Conservation (phyloP, 179 eudicot genomes). For the Sideroxylon spinosum region DNA sequence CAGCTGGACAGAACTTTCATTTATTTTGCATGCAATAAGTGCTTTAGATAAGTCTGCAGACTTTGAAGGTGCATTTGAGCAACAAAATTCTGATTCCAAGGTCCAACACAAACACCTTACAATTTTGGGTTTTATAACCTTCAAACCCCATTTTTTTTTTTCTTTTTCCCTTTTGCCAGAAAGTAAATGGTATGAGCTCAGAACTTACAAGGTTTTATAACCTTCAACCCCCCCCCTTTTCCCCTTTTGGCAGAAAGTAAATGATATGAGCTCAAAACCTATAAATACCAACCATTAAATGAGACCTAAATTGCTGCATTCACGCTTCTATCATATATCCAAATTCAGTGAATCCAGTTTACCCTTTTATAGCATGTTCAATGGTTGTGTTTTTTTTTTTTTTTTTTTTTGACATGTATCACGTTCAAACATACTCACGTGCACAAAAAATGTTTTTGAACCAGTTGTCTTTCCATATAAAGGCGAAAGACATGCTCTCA, state of each 20-base stretch:
- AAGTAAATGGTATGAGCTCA: background rate
- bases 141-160: too few species aligned
- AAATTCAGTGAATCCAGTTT: background rate
- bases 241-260: too few species aligned
- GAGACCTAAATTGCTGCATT: background rate
- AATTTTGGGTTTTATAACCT: background rate
- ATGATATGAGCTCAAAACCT: too few species aligned
- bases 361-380: background rate
- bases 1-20: background rate
- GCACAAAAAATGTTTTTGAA: background rate
- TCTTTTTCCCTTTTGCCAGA: too few species aligned
- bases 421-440: background rate
- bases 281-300: background rate
- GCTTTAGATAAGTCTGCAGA: background rate
- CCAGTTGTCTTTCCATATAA: background rate
- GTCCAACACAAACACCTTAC: background rate
- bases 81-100: background rate
- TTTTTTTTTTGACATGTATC: background rate
- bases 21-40: background rate
- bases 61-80: background rate
- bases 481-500: background rate
- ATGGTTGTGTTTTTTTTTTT: background rate
- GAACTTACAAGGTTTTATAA: background rate
- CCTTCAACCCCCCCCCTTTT: too few species aligned
- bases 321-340: background rate